Base-by-base conservation (phyloP, 192 early-diverging fungal genomes). In the Entrophospora sp. region DNA sequence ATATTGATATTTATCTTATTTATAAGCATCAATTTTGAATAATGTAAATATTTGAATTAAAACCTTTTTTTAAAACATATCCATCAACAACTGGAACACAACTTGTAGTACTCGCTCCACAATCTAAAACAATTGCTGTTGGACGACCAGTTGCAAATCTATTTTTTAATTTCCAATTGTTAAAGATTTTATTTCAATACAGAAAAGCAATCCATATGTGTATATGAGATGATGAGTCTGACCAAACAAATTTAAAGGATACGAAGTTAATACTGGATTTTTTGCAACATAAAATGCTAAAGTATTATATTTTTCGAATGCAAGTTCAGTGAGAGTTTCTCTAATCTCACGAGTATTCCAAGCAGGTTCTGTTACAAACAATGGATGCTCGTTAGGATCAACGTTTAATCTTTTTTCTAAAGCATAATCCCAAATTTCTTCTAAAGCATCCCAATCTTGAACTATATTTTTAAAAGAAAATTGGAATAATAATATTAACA, bases 31-130 rank as follows among this genome's bases (percentile, higher is more conserved):
- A n/a, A n/a, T n/a, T n/a, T n/a, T n/a, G n/a, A n/a, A n/a, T n/a
- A n/a, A n/a, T n/a, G n/a, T n/a, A n/a, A n/a, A n/a, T n/a, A n/a
- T n/a, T n/a, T n/a, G n/a, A n/a, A n/a, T n/a, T 46, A 45, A 61
- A 51, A 71, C 87, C 91, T 76, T 97, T 96, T 69, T 92, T 94
- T 40, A 99, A 72, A 16, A 94, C 92, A 71, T 87, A 98, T 32
- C 97, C 97, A 69, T 99, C 97, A 68, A 88, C 90, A 13, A 99
- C 97, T n/a, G 97, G 94, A 3, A 93, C 89, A 6, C 87, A 93
- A 64, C 91, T 96, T 1, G 93, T 91, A 51, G 78, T 85, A 35
- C 85, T 79, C 68, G 87, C 92, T 13, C 97, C 97, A 31, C 91
- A 94, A 70, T 97, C 94, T 48, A 99, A 68, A 30, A 99, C 91